Percentiles rank a stretch among this genome's conserved stretches.
These are phyloP conservation scores for Xylaria sp. DNA, from an alignment of 2,329 filamentous ascomycete genomes.

Conservation along the genomic window DNA sequence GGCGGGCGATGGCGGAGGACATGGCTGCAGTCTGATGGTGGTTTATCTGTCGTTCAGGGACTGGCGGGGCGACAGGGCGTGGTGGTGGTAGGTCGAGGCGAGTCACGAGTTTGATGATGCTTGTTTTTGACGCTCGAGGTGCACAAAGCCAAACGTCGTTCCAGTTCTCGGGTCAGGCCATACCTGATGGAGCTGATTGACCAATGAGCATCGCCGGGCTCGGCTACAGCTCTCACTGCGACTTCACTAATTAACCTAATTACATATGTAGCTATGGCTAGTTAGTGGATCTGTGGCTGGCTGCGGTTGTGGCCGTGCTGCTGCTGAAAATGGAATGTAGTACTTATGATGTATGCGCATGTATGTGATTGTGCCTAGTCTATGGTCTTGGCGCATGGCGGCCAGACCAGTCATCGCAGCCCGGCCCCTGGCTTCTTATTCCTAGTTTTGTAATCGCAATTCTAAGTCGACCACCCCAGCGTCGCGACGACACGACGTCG, in stretches of 20 bases:
- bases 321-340: not conserved
- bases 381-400: constrained; percentile 15
- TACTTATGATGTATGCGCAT: no score
- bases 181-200: constrained; percentile 31
- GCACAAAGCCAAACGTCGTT: no score
- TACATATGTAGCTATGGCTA: no score
- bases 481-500: constrained; percentile 34
- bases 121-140: constrained; percentile 25
- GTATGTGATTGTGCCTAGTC: not conserved
- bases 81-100: constrained; percentile 1
- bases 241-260: not conserved
- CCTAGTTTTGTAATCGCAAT: constrained; percentile 19
- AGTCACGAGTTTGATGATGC: not conserved
- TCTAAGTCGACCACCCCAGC: constrained; percentile 28
- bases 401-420: constrained; percentile 4
- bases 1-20: constrained; percentile 66
- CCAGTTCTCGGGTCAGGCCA: constrained; percentile 21
- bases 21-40: constrained; percentile 53
- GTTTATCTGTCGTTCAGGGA: constrained; percentile 27
- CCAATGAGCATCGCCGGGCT: constrained; percentile 21
- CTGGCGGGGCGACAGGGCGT: constrained; percentile 21
- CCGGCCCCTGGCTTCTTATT: not conserved
- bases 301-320: not conserved
- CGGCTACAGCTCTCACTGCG: not conserved
- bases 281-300: not conserved